Evolutionary conservation across 176 grass and related monocot genomes (phyloP).

Genomic region (Aegilops bicornis): DNA sequence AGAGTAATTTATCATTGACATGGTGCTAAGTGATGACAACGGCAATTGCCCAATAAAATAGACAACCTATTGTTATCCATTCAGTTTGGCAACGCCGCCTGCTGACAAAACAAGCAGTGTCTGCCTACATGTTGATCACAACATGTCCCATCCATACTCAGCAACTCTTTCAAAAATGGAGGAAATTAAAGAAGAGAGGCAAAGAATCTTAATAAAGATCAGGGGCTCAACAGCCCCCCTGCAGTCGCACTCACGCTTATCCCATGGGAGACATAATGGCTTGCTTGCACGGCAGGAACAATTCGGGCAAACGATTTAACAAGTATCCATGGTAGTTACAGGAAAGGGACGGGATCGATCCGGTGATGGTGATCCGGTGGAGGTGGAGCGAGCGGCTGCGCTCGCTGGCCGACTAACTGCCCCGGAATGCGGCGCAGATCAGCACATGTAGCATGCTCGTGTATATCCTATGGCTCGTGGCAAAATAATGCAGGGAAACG

Average conservation of each 20-base stretch:
- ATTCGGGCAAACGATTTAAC: background rate
- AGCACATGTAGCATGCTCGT: slow-evolving; percentile 10
- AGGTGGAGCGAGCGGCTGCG: background rate
- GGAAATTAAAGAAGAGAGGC: background rate
- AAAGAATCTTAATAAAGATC: slow-evolving; percentile 1
- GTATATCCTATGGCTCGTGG: background rate
- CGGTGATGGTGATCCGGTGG: slow-evolving; percentile 20
- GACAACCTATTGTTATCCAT: slow-evolving; percentile 22
- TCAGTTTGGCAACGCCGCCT: slow-evolving; percentile 21
- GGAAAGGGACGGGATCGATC: slow-evolving; percentile 26
- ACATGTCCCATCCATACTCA: background rate
- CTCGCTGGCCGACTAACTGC: background rate
- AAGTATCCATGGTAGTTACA: slow-evolving; percentile 14
- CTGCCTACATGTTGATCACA: background rate
- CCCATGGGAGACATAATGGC: background rate
- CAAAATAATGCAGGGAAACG: background rate
- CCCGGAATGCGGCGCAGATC: background rate
- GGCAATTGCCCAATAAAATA: background rate
- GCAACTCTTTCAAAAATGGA: background rate
- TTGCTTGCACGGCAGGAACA: slow-evolving; percentile 54
- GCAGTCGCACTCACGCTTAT: slow-evolving; percentile 19
- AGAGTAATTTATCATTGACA: background rate
- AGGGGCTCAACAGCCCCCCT: background rate
- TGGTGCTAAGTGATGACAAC: background rate
- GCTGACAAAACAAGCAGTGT: background rate